phyloP scores from a whole-genome alignment of 345 rosid genomes.

The Citrus trifoliata region DNA sequence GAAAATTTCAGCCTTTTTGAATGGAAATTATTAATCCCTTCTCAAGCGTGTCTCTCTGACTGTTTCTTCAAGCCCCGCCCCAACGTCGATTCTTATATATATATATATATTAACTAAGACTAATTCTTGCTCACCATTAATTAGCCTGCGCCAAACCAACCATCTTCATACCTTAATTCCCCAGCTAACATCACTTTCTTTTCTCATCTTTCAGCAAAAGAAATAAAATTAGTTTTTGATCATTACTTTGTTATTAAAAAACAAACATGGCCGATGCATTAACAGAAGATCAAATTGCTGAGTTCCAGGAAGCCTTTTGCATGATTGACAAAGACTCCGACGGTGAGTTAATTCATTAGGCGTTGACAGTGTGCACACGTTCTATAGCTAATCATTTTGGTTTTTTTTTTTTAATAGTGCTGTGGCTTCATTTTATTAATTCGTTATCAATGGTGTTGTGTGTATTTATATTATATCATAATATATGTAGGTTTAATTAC shows the following conservation, averaged over 20 bases:
- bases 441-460: neutral
- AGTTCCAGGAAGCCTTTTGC: constrained; percentile 53
- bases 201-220: too few relatives aligned
- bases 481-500: constrained; percentile 38
- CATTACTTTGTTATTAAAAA: neutral
- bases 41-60: constrained; percentile 18
- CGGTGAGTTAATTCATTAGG: constrained; percentile 21
- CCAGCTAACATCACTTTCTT: too few relatives aligned
- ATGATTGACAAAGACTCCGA: constrained; percentile 55
- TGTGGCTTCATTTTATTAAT: neutral
- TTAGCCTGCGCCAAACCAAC: too few relatives aligned
- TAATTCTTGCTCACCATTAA: too few relatives aligned
- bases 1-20: constrained; percentile 14
- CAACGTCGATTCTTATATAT: too few relatives aligned
- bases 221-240: too few relatives aligned
- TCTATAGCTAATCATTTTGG: neutral
- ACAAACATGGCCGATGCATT: constrained; percentile 36
- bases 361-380: too few relatives aligned
- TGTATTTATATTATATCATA: too few relatives aligned
- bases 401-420: neutral
- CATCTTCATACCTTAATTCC: too few relatives aligned
- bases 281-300: constrained; percentile 45
- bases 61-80: neutral
- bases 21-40: neutral
- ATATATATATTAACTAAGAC: too few relatives aligned